Percentiles rank a stretch among this genome's conserved stretches.
Conservation (phyloP, 495 filamentous ascomycete genomes). For the Aspergillus cristatus region DNA sequence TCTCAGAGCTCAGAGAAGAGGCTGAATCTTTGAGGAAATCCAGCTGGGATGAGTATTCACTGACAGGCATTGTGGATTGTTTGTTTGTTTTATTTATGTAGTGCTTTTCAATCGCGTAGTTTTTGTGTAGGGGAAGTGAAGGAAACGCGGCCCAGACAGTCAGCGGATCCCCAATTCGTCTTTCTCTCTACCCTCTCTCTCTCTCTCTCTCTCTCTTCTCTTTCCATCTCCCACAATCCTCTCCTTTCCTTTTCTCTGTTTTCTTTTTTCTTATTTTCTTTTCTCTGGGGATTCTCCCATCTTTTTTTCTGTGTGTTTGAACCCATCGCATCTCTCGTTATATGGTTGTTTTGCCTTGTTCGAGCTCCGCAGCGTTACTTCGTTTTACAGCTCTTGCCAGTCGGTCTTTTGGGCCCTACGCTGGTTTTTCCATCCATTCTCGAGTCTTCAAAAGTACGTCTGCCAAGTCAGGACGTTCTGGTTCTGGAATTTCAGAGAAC, state of each 20-base stretch:
- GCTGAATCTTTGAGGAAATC: slow-evolving; percentile 40
- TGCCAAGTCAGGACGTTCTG: no score
- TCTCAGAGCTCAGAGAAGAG: slow-evolving; percentile 24
- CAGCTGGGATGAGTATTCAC: slow-evolving; percentile 25
- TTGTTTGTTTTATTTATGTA: no score
- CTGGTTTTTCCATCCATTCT: no score
- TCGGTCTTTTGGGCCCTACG: no score
- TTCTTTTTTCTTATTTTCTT: not conserved
- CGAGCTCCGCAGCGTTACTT: no score
- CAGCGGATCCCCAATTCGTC: not conserved
- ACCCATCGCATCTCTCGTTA: no score
- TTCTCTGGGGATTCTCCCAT: not conserved
- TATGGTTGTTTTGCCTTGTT: no score
- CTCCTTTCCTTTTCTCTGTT: slow-evolving; percentile 1
- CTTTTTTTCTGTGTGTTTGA: not conserved
- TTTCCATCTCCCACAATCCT: not conserved
- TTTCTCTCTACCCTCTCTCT: not conserved
- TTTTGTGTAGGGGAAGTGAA: not conserved
- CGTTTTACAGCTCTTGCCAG: not conserved
- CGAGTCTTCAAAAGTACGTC: no score
- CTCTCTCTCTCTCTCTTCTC: not conserved
- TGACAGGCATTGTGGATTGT: slow-evolving; percentile 19
- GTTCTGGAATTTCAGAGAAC: no score
- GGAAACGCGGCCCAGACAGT: not conserved
- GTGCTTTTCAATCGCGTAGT: no score